These are phyloP conservation scores for Dendrobium officinale DNA, from an alignment of 106 monocot genomes.

Conservation along the genomic window DNA sequence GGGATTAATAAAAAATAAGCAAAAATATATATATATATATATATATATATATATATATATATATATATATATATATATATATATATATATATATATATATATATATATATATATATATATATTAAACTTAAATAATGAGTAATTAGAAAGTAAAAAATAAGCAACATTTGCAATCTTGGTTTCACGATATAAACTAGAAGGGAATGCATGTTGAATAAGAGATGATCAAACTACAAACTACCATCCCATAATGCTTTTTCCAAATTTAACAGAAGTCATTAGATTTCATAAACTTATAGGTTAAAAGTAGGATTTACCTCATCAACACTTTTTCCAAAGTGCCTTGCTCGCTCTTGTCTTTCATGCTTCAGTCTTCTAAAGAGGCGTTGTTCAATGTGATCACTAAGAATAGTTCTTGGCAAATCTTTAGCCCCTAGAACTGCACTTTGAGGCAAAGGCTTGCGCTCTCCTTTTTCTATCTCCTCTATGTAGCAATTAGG, in stretches of 20 bases:
- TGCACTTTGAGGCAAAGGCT: constrained; percentile 86
- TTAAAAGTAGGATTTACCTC: constrained; percentile 44
- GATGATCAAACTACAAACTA: neutral
- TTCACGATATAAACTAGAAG: neutral
- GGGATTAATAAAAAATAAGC: neutral
- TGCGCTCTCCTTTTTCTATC: constrained; percentile 80
- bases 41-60: too few species aligned
- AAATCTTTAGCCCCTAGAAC: constrained; percentile 99
- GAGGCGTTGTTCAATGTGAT: constrained; percentile 85
- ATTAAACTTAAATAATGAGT: too few species aligned
- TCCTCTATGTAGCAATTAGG: constrained; percentile 91
- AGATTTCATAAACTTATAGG: neutral
- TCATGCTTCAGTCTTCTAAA: constrained; percentile 68
- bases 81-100: too few species aligned
- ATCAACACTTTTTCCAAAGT: constrained; percentile 66
- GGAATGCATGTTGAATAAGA: neutral
- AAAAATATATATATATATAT: neutral
- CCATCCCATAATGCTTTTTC: neutral
- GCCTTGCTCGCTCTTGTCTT: constrained; percentile 73
- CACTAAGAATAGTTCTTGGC: constrained; percentile 82
- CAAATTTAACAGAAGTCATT: neutral
- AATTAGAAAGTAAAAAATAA: neutral
- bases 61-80: too few species aligned
- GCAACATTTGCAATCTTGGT: neutral
- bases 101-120: too few species aligned